Base-by-base conservation (phyloP, 2,329 filamentous ascomycete species). In the Calcarisporium arbuscula region DNA sequence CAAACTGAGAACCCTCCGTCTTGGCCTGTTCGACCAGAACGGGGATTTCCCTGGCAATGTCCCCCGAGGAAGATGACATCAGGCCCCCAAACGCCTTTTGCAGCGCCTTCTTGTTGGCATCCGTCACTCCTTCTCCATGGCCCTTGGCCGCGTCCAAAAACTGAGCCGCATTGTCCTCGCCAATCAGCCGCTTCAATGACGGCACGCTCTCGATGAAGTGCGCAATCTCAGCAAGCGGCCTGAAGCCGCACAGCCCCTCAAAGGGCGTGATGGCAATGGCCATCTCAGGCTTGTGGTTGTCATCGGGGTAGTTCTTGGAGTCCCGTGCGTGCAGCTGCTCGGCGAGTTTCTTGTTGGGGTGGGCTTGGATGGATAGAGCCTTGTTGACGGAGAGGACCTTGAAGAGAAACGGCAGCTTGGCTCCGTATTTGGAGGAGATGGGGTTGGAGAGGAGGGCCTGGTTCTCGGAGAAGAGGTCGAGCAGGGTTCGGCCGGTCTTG, bases 261-360 rank as follows among this genome's bases (percentile, higher is more conserved):
- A 98, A 98, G 0, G 87, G 82, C 1, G 92, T 96, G 51, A 98
- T 82, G 42, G 92, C 92, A 59, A 98, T 95, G 43, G 92, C 89
- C 92, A 98, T 98, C 65, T 98, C 92, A 21, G 92, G 92, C 67
- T 98, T 98, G 72, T 98, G 92, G 67, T 98, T 98, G 68, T 96
- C 90, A 69, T 98, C 88, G 38, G 90, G 92, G 57, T 98, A 98
- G 68, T 98, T 94, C 64, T 86, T 86, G 31, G 88, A 75, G 55
- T 98, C 90, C 43, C 74, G 79, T 25, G 80, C 76, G 59, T 96
- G 92, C 19, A 98, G 70, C 56, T 87, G 68, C 64, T 94, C 90
- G 33, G 92, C 92, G 11, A 67, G 80, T 63, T 85, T 86, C 75
- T 95, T 95, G 68, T 95, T 94, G 33, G 88, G 88, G 50, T 98